These are phyloP conservation scores for Zoysia pacifica DNA, from an alignment of 176 grass and related monocot genomes.

Conservation along the genomic window DNA sequence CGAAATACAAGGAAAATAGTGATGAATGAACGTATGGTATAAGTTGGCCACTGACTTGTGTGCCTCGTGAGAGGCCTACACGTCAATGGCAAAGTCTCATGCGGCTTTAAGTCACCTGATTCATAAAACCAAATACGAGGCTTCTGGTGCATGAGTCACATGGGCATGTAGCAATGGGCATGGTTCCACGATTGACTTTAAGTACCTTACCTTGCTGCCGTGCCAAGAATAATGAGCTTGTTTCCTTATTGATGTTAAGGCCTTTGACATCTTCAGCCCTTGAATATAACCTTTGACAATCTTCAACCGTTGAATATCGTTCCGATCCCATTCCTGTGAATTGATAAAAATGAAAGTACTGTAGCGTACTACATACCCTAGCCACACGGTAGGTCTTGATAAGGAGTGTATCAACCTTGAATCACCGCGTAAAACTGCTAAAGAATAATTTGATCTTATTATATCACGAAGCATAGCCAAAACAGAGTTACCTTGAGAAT, in stretches of 20 bases:
- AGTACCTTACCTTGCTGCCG: neutral
- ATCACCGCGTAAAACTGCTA: no score
- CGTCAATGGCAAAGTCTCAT: no score
- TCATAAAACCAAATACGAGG: no score
- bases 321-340: neutral
- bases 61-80: no score
- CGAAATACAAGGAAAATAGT: no score
- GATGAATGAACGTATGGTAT: no score
- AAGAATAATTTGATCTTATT: no score
- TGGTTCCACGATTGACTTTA: neutral
- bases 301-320: neutral
- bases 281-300: neutral
- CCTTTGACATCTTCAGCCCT: neutral
- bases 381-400: neutral
- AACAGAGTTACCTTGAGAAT: no score
- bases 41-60: no score
- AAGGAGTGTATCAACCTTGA: neutral
- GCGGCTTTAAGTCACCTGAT: no score
- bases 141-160: no score
- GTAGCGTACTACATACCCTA: neutral
- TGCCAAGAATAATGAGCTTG: neutral
- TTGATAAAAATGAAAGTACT: neutral
- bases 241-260: neutral
- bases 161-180: neutral
- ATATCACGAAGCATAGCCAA: no score